These are phyloP conservation scores for Fraxinus ornus DNA, from an alignment of 305 asterid species.

Conservation along the genomic window DNA sequence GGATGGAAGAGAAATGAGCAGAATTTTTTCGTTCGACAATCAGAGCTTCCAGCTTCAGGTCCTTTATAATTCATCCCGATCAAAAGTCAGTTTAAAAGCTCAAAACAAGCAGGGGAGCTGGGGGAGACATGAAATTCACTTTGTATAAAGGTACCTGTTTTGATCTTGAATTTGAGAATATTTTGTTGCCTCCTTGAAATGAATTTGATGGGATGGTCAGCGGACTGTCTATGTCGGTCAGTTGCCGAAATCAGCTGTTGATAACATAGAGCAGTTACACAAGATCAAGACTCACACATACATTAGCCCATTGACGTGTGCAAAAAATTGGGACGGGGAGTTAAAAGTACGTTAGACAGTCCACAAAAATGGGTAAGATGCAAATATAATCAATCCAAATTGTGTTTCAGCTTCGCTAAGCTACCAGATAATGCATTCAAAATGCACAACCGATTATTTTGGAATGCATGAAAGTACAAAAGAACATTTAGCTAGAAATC, in stretches of 20 bases:
- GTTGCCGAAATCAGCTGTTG: slow-evolving; percentile 87
- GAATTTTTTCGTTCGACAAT: slow-evolving; percentile 65
- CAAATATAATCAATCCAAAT: too few species aligned
- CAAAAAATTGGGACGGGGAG: not conserved
- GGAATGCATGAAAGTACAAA: not conserved
- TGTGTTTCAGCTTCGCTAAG: not conserved
- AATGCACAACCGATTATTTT: not conserved
- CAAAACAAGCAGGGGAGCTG: not conserved
- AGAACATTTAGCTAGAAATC: not conserved
- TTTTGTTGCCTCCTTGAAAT: slow-evolving; percentile 74
- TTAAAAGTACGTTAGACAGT: not conserved
- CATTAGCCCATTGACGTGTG: not conserved
- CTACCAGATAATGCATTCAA: not conserved
- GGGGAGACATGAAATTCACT: not conserved
- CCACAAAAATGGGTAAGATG: not conserved
- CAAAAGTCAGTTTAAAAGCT: slow-evolving; percentile 18
- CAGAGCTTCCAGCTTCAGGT: slow-evolving; percentile 74
- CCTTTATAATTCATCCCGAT: slow-evolving; percentile 40
- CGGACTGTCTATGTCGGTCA: slow-evolving; percentile 84
- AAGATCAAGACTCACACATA: not conserved
- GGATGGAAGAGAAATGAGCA: slow-evolving; percentile 95
- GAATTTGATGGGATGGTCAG: slow-evolving; percentile 96
- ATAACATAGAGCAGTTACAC: not conserved
- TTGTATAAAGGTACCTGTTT: slow-evolving; percentile 52
- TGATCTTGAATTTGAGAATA: slow-evolving; percentile 80